These are phyloP conservation scores for Alternaria panax DNA, from an alignment of 2,329 filamentous ascomycete species.

Conservation along the genomic window DNA sequence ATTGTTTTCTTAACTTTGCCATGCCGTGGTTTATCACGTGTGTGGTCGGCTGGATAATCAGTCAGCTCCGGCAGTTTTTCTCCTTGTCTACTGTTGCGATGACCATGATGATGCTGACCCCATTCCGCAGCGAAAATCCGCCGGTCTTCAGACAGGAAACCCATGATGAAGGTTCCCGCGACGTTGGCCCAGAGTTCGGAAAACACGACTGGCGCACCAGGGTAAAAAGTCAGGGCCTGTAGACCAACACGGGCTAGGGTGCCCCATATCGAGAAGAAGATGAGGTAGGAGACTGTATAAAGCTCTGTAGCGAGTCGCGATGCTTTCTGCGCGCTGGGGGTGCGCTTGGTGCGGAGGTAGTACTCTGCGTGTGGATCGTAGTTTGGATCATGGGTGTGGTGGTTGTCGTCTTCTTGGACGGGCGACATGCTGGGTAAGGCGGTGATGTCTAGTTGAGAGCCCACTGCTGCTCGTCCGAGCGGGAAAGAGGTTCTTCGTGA, in stretches of 20 bases:
- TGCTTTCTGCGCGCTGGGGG: constrained; percentile 20
- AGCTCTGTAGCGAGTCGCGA: constrained; percentile 49
- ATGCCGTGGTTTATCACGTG: constrained; percentile 38
- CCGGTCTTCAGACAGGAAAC: constrained; percentile 81
- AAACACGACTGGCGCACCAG: constrained; percentile 76
- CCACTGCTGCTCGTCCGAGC: constrained; percentile 15
- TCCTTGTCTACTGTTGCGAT: not conserved
- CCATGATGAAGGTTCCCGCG: constrained; percentile 80
- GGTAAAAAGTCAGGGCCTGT: constrained; percentile 79
- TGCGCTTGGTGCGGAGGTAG: constrained; percentile 19
- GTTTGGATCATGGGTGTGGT: not conserved
- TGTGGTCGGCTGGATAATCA: constrained; percentile 8
- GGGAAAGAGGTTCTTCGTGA: constrained; percentile 18
- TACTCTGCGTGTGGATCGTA: constrained; percentile 11
- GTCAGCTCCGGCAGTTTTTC: constrained; percentile 28
- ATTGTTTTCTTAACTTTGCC: constrained; percentile 78
- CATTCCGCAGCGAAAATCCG: constrained; percentile 76
- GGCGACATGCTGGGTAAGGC: constrained; percentile 37
- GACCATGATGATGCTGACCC: constrained; percentile 50
- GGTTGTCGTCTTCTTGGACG: constrained; percentile 2
- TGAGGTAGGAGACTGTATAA: constrained; percentile 79
- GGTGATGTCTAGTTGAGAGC: constrained; percentile 35
- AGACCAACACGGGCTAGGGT: constrained; percentile 84
- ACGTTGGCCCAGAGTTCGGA: constrained; percentile 89
- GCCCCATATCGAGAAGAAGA: constrained; percentile 85